phyloP scores from a whole-genome alignment of 805 yeast species.

The Ogataea salicorniae region DNA sequence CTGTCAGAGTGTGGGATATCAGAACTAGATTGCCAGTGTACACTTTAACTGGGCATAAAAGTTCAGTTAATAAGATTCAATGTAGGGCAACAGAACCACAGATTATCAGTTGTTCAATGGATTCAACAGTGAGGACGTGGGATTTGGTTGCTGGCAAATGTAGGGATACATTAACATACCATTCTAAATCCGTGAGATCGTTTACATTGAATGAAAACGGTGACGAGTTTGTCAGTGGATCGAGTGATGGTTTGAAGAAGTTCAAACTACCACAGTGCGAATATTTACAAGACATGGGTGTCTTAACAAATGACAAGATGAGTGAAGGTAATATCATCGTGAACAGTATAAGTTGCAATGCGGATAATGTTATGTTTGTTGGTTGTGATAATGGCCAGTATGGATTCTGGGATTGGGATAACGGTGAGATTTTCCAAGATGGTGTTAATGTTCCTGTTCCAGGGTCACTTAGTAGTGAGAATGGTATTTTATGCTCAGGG shows the following conservation, averaged over 20 bases:
- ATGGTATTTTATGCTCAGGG: conserved; percentile 61
- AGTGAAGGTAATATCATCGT: conserved; percentile 41
- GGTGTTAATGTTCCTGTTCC: conserved; percentile 52
- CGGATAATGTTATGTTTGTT: conserved; percentile 59
- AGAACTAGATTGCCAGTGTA: conserved; percentile 70
- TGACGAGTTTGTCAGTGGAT: conserved; percentile 72
- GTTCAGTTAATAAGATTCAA: conserved; percentile 64
- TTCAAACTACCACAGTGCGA: conserved; percentile 81
- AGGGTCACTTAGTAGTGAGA: conserved; percentile 65
- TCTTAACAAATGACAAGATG: conserved; percentile 34
- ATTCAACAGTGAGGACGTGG: conserved; percentile 84
- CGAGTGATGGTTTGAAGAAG: conserved; percentile 74
- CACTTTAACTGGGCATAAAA: conserved; percentile 76
- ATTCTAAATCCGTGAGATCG: conserved; percentile 74
- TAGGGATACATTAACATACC: conserved; percentile 72
- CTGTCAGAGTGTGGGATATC: conserved; percentile 90
- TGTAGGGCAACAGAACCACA: conserved; percentile 80
- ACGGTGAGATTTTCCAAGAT: conserved; percentile 60
- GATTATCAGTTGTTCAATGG: conserved; percentile 75
- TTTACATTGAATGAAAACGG: conserved; percentile 65
- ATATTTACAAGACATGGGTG: conserved; percentile 48
- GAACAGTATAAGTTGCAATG: conserved; percentile 62
- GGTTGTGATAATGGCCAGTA: conserved; percentile 83
- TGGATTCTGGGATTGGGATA: conserved; percentile 71
- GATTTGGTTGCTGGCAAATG: conserved; percentile 77